Evolutionary conservation across 257 asterid genomes (phyloP).

Genomic region (Coffea eugenioides): DNA sequence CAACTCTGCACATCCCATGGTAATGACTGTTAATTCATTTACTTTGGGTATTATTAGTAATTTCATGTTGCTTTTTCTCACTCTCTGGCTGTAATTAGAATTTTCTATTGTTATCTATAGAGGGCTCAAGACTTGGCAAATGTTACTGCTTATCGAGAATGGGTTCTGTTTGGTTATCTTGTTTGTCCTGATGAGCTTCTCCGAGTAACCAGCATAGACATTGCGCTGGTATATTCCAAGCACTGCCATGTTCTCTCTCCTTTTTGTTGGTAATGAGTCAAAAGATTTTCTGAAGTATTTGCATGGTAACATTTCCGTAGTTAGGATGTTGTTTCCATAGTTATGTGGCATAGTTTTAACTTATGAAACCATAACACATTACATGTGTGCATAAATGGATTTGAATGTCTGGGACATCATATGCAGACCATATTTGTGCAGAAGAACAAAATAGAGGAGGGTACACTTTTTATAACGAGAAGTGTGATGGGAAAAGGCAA

Average conservation of each 20-base stretch:
- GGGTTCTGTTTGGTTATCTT: constrained; percentile 96
- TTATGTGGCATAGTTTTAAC: not conserved
- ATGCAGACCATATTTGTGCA: not conserved
- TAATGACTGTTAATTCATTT: constrained; percentile 32
- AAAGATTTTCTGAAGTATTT: constrained; percentile 12
- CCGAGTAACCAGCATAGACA: constrained; percentile 96
- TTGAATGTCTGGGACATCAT: not conserved
- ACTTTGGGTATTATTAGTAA: constrained; percentile 8
- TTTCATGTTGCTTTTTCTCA: constrained; percentile 21
- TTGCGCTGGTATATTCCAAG: constrained; percentile 71
- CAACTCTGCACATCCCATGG: constrained; percentile 99
- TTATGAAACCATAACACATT: not conserved
- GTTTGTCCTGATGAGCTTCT: constrained; percentile 99
- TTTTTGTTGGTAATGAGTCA: constrained; percentile 13
- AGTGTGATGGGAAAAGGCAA: constrained; percentile 2
- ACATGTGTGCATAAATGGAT: not conserved
- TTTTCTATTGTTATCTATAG: constrained; percentile 39
- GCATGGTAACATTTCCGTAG: too few species aligned
- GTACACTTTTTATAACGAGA: not conserved
- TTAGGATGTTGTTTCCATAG: too few species aligned
- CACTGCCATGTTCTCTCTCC: constrained; percentile 14
- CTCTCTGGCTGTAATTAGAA: constrained; percentile 6
- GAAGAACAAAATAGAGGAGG: not conserved
- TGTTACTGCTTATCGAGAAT: constrained; percentile 90
- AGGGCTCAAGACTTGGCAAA: constrained; percentile 99